Conservation (phyloP, 352 stramenopile species). For the Achlya hypogyna region DNA sequence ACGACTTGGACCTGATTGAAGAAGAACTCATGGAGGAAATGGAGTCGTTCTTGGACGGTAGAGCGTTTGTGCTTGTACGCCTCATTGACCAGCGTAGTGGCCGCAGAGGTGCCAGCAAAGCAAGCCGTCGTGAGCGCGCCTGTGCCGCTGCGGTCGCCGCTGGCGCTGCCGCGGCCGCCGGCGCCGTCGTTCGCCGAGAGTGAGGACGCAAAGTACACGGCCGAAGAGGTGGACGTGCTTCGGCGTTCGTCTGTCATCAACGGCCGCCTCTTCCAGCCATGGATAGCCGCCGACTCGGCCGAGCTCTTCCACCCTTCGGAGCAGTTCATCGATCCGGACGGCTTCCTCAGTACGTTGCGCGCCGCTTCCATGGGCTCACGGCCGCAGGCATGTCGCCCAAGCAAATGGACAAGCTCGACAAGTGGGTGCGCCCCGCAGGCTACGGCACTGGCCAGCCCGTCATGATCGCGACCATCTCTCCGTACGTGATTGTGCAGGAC, state of each 20-base stretch:
- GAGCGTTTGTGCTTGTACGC: background rate
- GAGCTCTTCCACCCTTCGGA: constrained; percentile 43
- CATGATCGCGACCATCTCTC: constrained; percentile 66
- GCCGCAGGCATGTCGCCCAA: constrained; percentile 42
- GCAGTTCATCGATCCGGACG: constrained; percentile 63
- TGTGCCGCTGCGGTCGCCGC: background rate
- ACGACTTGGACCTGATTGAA: background rate
- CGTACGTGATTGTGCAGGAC: constrained; percentile 78
- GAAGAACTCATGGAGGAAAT: background rate
- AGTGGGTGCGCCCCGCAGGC: constrained; percentile 60
- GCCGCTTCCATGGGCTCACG: background rate
- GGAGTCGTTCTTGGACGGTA: background rate
- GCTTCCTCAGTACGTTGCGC: constrained; percentile 27
- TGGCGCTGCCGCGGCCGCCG: background rate
- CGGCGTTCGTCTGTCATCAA: constrained; percentile 78
- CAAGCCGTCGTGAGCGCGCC: background rate
- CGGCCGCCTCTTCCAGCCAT: constrained; percentile 72
- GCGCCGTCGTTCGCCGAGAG: background rate
- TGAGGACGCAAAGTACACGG: constrained; percentile 30
- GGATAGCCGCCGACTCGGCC: constrained; percentile 51
- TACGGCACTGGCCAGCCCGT: constrained; percentile 44
- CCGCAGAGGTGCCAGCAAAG: background rate
- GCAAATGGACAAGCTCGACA: constrained; percentile 45
- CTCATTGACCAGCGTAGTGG: background rate
- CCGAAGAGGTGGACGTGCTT: constrained; percentile 65